Evolutionary conservation across 495 filamentous ascomycete genomes (phyloP).

Genomic region (Podospora tetraspora): DNA sequence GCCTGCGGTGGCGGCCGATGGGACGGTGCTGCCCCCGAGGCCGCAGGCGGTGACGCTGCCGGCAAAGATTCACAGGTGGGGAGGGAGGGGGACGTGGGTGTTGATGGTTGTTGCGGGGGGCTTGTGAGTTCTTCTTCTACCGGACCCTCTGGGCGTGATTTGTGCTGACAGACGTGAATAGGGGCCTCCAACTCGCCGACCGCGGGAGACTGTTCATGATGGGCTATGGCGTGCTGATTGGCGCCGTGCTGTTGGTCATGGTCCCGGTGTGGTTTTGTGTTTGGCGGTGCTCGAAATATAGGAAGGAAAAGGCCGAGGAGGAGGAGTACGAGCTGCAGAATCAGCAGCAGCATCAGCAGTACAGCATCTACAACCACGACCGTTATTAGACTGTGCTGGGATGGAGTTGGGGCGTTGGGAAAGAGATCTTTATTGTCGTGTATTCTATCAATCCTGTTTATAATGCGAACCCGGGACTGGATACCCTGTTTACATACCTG

Average conservation of each 20-base stretch:
- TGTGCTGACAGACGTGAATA: conserved; percentile 2
- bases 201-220: conserved; percentile 17
- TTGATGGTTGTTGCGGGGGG: conserved; percentile 28
- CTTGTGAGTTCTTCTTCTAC: conserved; percentile 20
- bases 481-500: neutral
- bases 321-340: conserved; percentile 18
- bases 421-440: neutral
- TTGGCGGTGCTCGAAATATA: conserved; percentile 19
- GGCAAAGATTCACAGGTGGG: conserved; percentile 21
- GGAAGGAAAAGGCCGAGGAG: conserved; percentile 15
- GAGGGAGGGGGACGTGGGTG: conserved; percentile 25
- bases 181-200: conserved; percentile 26
- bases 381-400: neutral
- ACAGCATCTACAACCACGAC: conserved; percentile 24
- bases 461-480: neutral
- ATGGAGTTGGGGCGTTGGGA: neutral
- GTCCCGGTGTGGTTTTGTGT: conserved; percentile 22
- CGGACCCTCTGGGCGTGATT: neutral
- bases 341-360: neutral
- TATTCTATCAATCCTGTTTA: neutral
- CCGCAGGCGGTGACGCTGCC: conserved; percentile 9
- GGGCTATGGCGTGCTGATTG: conserved; percentile 25
- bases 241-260: conserved; percentile 20
- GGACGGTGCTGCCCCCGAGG: neutral
- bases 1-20: conserved; percentile 30